Evolutionary conservation across 305 asterid genomes (phyloP).

Genomic region (Solanum hybrid): DNA sequence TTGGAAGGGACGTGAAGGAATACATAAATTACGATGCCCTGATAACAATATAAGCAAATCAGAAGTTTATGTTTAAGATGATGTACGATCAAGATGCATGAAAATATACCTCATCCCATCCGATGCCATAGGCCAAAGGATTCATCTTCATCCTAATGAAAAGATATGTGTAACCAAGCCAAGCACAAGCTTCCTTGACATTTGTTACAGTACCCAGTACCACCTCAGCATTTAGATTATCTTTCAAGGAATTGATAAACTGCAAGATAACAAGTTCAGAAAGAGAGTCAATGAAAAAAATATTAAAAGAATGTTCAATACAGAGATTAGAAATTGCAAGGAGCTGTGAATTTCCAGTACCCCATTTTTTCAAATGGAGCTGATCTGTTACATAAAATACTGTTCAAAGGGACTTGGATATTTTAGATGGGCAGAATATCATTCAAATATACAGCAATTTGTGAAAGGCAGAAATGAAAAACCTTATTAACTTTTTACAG

Average conservation of each 20-base stretch:
- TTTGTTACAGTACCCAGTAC: conserved; percentile 97
- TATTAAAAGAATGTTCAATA: not conserved
- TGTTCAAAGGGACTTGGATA: not conserved
- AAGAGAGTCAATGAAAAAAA: conserved; percentile 2
- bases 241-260: conserved; percentile 93
- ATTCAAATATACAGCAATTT: not conserved
- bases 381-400: not conserved
- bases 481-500: not conserved
- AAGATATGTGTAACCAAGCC: conserved; percentile 98
- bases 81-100: conserved; percentile 4
- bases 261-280: conserved; percentile 25
- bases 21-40: not conserved
- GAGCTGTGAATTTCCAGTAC: not conserved
- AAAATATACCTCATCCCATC: conserved; percentile 95
- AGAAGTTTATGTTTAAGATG: not conserved
- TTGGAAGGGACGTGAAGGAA: not conserved
- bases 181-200: conserved; percentile 99
- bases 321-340: not conserved
- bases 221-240: conserved; percentile 96
- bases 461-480: not conserved
- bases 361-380: not conserved
- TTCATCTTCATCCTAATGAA: conserved; percentile 96
- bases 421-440: not conserved
- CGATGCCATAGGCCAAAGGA: conserved; percentile 96
- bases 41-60: not conserved